Percentiles rank a stretch among this genome's conserved stretches.
Conservation (phyloP, 768 basidiomycete genomes). For the Boletus rubropictus region DNA sequence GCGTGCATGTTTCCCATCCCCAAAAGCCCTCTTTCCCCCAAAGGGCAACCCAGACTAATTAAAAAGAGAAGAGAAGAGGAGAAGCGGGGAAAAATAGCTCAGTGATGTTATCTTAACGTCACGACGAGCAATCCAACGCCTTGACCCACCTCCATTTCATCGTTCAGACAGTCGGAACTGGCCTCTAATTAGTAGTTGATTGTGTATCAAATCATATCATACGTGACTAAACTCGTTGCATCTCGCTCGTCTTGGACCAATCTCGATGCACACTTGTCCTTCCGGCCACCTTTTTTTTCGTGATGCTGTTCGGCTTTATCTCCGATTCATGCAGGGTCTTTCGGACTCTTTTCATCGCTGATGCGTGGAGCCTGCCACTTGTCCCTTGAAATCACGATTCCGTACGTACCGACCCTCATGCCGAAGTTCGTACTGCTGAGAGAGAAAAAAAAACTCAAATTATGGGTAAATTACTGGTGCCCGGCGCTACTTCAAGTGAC, state of each 20-base stretch:
- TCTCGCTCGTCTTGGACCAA: not conserved
- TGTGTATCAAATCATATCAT: not conserved
- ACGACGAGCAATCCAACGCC: conserved; percentile 1
- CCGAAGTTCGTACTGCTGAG: too few species aligned
- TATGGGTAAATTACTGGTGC: too few species aligned
- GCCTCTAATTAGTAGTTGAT: not conserved
- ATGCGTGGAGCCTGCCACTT: too few species aligned
- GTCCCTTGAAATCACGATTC: too few species aligned
- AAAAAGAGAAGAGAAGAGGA: not conserved
- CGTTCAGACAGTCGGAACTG: not conserved
- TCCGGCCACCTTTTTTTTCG: not conserved
- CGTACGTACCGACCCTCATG: too few species aligned
- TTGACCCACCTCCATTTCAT: not conserved
- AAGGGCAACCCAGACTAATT: not conserved
- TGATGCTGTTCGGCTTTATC: not conserved
- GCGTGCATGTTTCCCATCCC: not conserved
- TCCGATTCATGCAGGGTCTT: too few species aligned
- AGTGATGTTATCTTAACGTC: conserved; percentile 5
- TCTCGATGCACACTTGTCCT: not conserved
- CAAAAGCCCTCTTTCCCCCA: conserved; percentile 9
- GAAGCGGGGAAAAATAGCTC: not conserved
- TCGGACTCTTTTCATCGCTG: too few species aligned
- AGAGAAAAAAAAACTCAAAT: too few species aligned
- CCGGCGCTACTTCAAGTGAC: too few species aligned
- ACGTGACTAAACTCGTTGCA: too few species aligned